Evolutionary conservation across 2,329 filamentous ascomycete genomes (phyloP), one percentile per base, ranked within the genome.

Genomic region (Colletotrichum tofieldiae): DNA sequence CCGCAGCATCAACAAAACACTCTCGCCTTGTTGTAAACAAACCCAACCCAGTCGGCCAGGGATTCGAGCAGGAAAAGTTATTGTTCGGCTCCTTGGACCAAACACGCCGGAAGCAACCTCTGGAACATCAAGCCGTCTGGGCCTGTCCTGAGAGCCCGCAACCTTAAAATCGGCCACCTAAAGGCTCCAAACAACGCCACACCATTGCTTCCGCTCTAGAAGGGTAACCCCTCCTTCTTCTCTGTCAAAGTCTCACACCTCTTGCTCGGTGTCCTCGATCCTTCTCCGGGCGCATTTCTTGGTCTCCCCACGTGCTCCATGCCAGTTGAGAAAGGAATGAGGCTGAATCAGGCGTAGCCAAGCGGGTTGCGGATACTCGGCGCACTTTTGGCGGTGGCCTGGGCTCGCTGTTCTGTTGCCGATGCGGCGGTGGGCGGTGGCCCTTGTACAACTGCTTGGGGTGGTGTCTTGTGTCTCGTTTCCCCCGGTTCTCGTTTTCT

Each of bases 271-370:
- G 56, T 45, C 49, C 65, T 64, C 65, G 65, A 72, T 68, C 69
- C 65, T 68, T 68, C 69, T 68, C 69, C 65, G 65, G 65, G 69
- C 52, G 69, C 58, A 61, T 62, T 72, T 68, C 52, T 71, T 72
- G 65, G 70, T 58, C 56, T 47, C 66, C 66, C 70, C 70, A 72
- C 70, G 70, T 71, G 70, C 70, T 71, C 65, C 70, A 71, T 71
- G 70, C 66, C 58, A 74, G 69, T 72, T 47, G 51, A 47, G 71
- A 68, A 72, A 75, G 77, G 75, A 76, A 77, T 78, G 78, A 79
- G 78, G 78, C 78, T 79, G 76, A 78, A 77, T 77, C 77, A 77
- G 74, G 70, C 67, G 70, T 72, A 71, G 70, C 70, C 70, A 73
- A 73, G 71, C 71, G 69, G 69, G 69, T 64, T 72, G 69, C 65